These are phyloP conservation scores for Forsythia suspensa DNA, from an alignment of 257 asterid genomes.

Conservation along the genomic window DNA sequence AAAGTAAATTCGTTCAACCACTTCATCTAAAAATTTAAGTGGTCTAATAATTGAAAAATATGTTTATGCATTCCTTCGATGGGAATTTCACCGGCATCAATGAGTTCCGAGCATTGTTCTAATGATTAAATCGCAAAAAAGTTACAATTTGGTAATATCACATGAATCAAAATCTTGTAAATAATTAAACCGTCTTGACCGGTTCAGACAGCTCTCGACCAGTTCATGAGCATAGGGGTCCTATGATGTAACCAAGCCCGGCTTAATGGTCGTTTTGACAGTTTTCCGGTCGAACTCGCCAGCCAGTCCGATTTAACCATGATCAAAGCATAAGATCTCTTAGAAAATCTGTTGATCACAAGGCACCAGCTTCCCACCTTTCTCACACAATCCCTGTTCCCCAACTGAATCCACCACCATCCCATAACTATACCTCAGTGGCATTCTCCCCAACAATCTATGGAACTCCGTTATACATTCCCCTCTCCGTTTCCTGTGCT, in stretches of 20 bases:
- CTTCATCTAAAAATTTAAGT: not conserved
- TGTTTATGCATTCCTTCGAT: not conserved
- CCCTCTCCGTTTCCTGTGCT: constrained; percentile 88
- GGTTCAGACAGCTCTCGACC: not conserved
- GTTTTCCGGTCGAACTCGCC: not conserved
- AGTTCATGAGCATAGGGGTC: not conserved
- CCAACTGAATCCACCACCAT: constrained; percentile 68
- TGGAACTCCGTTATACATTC: constrained; percentile 77
- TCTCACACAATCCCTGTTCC: constrained; percentile 81
- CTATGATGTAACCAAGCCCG: not conserved
- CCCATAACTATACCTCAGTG: constrained; percentile 77
- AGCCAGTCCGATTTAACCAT: too few species aligned
- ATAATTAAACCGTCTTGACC: not conserved
- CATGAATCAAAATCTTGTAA: not conserved
- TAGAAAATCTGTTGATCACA: constrained; percentile 59
- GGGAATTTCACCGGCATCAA: constrained; percentile 32
- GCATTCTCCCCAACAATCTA: constrained; percentile 64
- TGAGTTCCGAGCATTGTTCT: not conserved
- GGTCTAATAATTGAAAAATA: too few species aligned
- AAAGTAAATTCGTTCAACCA: too few species aligned
- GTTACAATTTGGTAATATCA: not conserved
- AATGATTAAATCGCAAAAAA: too few species aligned
- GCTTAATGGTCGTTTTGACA: not conserved
- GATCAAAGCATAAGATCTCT: not conserved
- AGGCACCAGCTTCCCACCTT: constrained; percentile 58